Percentiles rank a stretch among this genome's conserved stretches.
Evolutionary conservation across 495 filamentous ascomycete genomes (phyloP).

Genomic region (Talaromyces ruber): DNA sequence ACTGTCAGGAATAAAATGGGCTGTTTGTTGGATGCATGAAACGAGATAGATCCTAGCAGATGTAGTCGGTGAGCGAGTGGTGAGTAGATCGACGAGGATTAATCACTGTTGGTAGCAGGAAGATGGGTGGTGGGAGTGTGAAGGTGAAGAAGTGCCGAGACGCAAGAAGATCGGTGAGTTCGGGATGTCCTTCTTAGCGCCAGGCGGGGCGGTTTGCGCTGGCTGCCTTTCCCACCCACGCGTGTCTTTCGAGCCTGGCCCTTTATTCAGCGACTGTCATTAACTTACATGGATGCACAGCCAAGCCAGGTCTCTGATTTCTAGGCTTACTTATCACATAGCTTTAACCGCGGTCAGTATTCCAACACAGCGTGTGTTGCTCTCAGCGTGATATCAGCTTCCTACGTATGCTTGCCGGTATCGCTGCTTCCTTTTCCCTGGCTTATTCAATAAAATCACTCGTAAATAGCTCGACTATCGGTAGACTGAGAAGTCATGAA

Average conservation of each 20-base stretch:
- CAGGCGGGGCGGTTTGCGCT: not conserved
- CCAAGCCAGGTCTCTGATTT: not conserved
- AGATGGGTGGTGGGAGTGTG: constrained; percentile 25
- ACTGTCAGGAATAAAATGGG: not conserved
- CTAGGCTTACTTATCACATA: not conserved
- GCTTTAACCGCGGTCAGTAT: not conserved
- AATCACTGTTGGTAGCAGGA: constrained; percentile 4
- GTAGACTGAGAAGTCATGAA: not conserved
- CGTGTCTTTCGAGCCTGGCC: not conserved
- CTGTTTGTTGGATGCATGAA: not conserved
- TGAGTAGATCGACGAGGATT: constrained; percentile 13
- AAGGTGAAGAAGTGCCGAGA: constrained; percentile 10
- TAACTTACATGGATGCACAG: no score
- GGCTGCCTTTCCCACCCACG: not conserved
- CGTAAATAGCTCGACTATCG: not conserved
- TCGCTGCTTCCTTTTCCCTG: not conserved
- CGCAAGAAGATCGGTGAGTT: not conserved
- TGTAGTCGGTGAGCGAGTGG: constrained; percentile 5
- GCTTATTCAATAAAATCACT: no score
- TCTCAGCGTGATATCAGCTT: not conserved
- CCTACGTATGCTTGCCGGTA: not conserved
- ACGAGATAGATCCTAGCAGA: not conserved
- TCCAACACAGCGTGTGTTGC: not conserved
- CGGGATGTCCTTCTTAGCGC: not conserved
- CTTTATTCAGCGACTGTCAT: not conserved